These are phyloP conservation scores for Puccinia polysora DNA, from an alignment of 1,284 basidiomycete species.

Conservation along the genomic window DNA sequence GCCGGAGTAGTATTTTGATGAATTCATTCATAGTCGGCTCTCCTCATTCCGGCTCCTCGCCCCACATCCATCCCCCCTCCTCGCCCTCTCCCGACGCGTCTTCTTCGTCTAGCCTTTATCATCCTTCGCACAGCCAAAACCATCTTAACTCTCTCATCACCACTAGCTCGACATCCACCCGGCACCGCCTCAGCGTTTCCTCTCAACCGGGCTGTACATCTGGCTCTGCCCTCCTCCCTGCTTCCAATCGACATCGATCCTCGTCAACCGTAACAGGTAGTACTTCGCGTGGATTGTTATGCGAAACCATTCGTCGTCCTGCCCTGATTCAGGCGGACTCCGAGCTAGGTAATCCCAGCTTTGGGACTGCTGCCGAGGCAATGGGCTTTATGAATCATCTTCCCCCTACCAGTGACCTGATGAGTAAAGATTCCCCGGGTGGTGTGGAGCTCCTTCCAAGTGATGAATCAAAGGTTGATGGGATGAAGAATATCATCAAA, in stretches of 20 bases:
- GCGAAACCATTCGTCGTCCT: neutral
- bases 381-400: conserved; percentile 8
- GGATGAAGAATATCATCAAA: neutral
- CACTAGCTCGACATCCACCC: neutral
- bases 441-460: conserved; percentile 4
- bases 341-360: conserved; percentile 9
- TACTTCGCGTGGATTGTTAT: conserved; percentile 20
- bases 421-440: neutral
- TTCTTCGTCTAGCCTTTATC: neutral
- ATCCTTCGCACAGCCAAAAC: conserved; percentile 1
- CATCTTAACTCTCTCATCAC: neutral
- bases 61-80: conserved; percentile 7
- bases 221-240: neutral
- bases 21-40: conserved; percentile 9
- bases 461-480: conserved; percentile 4
- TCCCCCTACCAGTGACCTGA: neutral
- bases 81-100: neutral
- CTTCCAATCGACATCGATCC: conserved; percentile 17
- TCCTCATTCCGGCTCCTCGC: neutral
- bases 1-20: conserved; percentile 10
- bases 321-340: neutral
- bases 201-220: conserved; percentile 28
- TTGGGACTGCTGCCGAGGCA: conserved; percentile 8
- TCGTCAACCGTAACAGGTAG: conserved; percentile 18
- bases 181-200: conserved; percentile 38